Base-by-base conservation (phyloP, 768 basidiomycete species). In the Pulveroboletus sp. region DNA sequence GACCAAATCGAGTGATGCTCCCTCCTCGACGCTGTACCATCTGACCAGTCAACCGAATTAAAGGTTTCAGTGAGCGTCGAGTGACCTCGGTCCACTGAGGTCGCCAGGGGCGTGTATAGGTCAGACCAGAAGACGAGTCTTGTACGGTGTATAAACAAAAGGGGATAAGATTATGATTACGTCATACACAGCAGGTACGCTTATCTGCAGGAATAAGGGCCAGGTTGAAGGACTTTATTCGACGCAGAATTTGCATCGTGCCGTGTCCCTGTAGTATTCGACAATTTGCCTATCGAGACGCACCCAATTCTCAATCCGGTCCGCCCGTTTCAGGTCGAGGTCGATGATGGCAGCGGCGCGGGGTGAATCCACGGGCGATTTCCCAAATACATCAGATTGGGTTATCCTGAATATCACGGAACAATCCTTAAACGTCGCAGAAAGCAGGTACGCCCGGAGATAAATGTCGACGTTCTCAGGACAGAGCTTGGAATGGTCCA, bases 351-450 rank as follows among this genome's bases (percentile, higher is more conserved):
- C 83, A 26, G 89, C 75, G 15, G 70, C 68, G 57, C 51, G 70
- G 67, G 47, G 51, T 35, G 43, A 49, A 39, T 35, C 46, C 27
- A 37, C 71, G 51, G 52, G 78, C 67, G 41, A 72, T 60, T 21
- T 15, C 11, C 40, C 47, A 42, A 39, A 38, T 13, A 35, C 28
- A 27, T 51, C 49, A 9, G 57, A 41, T 13, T 41, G 56, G 50
- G 38, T 43, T 42, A 59, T 53, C 18, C 73, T 71, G 33, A 84
- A 53, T 47, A 87, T 80, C 46, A 87, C 50, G 1, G 94, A 96
- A 70, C 95, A 99, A 67, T 99, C 95, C 66, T 99, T 99, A 77
- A 99, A 93, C 6, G 89, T 89, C 24, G 91, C 91, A 5, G 92
- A 92, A 45, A 97, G 83, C 18, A 93, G 71, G 66, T 90, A 90